Evolutionary conservation across 495 filamentous ascomycete genomes (phyloP), one percentile per base, ranked within the genome.

Genomic region (Xylaria flabelliformis): DNA sequence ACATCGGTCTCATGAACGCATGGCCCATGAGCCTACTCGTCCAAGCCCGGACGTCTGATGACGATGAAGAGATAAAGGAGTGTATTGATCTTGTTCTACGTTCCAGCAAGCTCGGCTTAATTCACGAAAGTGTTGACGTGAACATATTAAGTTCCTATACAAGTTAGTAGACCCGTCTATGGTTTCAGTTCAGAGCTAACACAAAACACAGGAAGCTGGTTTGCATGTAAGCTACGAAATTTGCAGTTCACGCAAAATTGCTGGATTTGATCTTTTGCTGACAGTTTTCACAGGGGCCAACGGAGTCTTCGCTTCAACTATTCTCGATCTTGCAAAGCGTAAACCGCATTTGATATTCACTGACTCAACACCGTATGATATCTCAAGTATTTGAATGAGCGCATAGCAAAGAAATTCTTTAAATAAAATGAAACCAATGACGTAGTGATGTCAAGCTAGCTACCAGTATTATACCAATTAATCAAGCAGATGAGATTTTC

Each of bases 11-110:
- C 58, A 82, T 89, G 74, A 91, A 97, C 70, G 95, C 95, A n/a
- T 99, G 96, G 96, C 96, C 96, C 2, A 97, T 99, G 92, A 95
- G 92, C 74, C 84, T 97, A 68, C 86, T 99, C 15, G 87, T 97
- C 5, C 93, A 97, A 82, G 93, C 93, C 29, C 92, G 94, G 87
- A 99, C 96, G 3, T 92, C 89, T n/a, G 87, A 95, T 59, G 87
- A 96, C 65, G 94, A 97, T 67, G 84, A 89, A 8, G 97, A 98
- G 82, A 98, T 99, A 67, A 83, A 78, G 68, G 83, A 86, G 42
- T 90, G 87, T 69, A 77, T 99, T 64, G 83, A 88, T n/a, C 76
- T 91, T 48, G 95, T 99, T 67, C 86, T 92, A 53, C 85, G 88
- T 72, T 90, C 90, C 3, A 92, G 92, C 71, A 84, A 83, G 53